These are phyloP conservation scores for Colletotrichum sp. DNA, from an alignment of 2,329 filamentous ascomycete species.

Conservation along the genomic window DNA sequence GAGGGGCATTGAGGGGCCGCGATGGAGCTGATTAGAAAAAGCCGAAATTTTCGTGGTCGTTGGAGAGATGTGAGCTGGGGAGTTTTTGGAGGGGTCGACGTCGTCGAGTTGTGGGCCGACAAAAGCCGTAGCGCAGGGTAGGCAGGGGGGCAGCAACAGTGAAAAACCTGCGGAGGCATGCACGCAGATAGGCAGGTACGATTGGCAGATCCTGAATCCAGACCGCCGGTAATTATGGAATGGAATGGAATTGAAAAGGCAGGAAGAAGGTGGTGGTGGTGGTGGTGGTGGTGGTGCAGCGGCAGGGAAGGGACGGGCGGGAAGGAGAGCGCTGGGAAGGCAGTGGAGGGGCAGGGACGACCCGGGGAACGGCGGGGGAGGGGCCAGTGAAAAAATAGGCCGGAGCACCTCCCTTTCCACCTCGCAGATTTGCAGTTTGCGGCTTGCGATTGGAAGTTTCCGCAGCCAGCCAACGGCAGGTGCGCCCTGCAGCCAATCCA, in stretches of 20 bases:
- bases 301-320: neutral
- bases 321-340: neutral
- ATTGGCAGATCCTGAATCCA: neutral
- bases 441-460: neutral
- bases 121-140: neutral
- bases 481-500: neutral
- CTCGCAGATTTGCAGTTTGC: neutral
- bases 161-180: neutral
- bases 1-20: neutral
- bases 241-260: neutral
- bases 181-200: neutral
- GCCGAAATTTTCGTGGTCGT: slow-evolving; percentile 6
- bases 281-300: neutral
- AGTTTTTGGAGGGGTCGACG: neutral
- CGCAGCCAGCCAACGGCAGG: neutral
- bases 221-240: neutral
- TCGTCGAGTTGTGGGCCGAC: slow-evolving; percentile 1
- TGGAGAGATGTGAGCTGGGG: neutral
- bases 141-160: neutral
- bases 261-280: neutral
- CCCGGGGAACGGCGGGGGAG: neutral
- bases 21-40: neutral
- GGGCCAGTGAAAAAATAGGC: neutral
- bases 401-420: neutral
- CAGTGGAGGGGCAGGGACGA: neutral